Base-by-base conservation (phyloP, 305 asterid species). In the Fraxinus platypoda region DNA sequence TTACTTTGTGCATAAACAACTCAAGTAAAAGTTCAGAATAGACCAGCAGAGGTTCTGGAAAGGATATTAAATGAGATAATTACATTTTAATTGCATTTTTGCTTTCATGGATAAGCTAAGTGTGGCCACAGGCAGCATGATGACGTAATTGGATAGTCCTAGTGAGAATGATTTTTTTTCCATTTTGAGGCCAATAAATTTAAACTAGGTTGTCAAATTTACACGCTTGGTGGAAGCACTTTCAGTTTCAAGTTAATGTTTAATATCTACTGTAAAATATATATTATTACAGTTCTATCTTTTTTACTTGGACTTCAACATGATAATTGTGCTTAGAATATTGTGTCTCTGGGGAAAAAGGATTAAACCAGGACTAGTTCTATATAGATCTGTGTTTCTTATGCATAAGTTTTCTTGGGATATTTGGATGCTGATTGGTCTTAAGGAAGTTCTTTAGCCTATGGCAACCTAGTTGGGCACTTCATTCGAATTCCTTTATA, bases 31-130 rank as follows among this genome's bases (percentile, higher is more conserved):
- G 57, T 31, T 43, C 31, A 49, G 43, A 71, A 52, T 17, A 12
- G 71, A 4, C 11, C 8, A 49, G 66, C 19, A 54, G 76, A 38
- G 76, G 79, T 30, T 80, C 13, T 57, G 26, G 68, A 57, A 57
- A 57, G 28, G 28, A 57, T 57, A 41, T 28, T 17, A 52, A 28
- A 13, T 9, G 12, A 1, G 28, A 46, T 41, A 70, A 79, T 26
- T 26, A 54, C 70, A 64, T 79, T 70, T 37, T 54, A 28, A 57
- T 19, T 57, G 70, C 70, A 70, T 79, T 25, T 37, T 79, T 41
- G 72, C 71, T 70, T 43, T 31, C 71, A n/a, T 30, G 52, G 46
- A 68, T 31, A 70, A 52, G 52, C 76, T 13, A 33, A 33, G 72
- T 54, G 46, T 66, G 64, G 28, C 43, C 15, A 41, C 30, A 41